Conservation (phyloP, 2,329 filamentous ascomycete genomes). For the Beauveria caledonica region DNA sequence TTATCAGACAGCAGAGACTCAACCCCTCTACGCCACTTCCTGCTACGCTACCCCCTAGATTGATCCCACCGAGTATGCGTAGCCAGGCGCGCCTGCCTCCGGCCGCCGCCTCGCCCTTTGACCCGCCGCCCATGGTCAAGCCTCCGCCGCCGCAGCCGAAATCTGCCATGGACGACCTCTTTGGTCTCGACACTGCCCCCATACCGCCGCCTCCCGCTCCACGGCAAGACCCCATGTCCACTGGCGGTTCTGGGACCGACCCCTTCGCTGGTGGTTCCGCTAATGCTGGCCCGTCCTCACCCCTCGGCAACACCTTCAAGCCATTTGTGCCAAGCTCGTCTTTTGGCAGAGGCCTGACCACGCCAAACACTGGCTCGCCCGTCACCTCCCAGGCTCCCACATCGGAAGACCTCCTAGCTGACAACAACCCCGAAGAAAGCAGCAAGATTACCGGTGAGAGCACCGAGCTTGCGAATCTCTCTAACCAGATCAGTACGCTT, state of each 20-base stretch:
- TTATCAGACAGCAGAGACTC: conserved; percentile 83
- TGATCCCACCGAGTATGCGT: conserved; percentile 83
- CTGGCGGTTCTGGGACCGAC: conserved; percentile 64
- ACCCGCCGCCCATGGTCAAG: conserved; percentile 31
- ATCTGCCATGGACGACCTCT: conserved; percentile 87
- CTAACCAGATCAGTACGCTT: conserved; percentile 86
- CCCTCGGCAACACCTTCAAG: conserved; percentile 57
- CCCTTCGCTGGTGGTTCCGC: conserved; percentile 49
- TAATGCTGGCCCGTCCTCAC: conserved; percentile 48
- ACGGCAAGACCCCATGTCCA: conserved; percentile 55
- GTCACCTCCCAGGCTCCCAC: conserved; percentile 37
- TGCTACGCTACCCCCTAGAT: conserved; percentile 64
- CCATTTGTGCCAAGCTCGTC: conserved; percentile 88
- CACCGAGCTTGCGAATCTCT: conserved; percentile 87
- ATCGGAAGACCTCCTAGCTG: conserved; percentile 81
- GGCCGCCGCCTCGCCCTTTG: conserved; percentile 38
- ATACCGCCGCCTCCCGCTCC: conserved; percentile 45
- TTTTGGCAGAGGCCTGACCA: conserved; percentile 76
- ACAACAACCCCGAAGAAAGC: conserved; percentile 79
- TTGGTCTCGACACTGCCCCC: conserved; percentile 65
- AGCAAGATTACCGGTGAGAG: conserved; percentile 85
- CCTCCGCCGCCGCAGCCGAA: conserved; percentile 46
- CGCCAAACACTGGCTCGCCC: conserved; percentile 65
- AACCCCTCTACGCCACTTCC: conserved; percentile 60
- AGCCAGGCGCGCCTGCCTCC: conserved; percentile 41